Percentiles rank a stretch among this genome's conserved stretches.
Evolutionary conservation across 148 eudicot genomes (phyloP).

Genomic region (Bassia scoparia): DNA sequence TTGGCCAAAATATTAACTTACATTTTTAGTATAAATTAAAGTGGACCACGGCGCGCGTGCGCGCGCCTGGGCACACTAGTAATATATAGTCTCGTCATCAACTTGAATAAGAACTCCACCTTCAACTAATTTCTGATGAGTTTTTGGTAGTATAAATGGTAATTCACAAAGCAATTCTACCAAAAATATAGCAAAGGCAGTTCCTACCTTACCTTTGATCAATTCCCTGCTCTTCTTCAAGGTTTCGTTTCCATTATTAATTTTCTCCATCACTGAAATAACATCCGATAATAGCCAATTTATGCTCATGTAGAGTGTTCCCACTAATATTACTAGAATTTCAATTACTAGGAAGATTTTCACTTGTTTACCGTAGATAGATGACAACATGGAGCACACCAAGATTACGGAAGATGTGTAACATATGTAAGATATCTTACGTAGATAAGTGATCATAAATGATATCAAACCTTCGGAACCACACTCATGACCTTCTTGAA

Average conservation of each 20-base stretch:
- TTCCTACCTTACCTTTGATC: constrained; percentile 40
- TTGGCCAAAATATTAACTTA: too few species aligned
- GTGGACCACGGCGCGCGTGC: too few species aligned
- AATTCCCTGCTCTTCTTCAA: constrained; percentile 46
- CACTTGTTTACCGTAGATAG: neutral
- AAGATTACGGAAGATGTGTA: neutral
- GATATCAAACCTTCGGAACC: constrained; percentile 46
- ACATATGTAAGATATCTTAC: constrained; percentile 22
- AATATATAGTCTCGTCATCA: constrained; percentile 14
- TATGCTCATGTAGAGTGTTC: constrained; percentile 24
- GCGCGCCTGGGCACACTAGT: too few species aligned
- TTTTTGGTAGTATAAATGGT: neutral
- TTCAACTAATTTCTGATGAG: neutral
- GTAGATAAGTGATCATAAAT: constrained; percentile 35
- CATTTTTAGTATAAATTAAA: too few species aligned
- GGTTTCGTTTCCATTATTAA: constrained; percentile 35
- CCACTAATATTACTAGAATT: constrained; percentile 1
- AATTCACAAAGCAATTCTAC: constrained; percentile 12
- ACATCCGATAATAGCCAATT: constrained; percentile 45
- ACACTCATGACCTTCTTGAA: constrained; percentile 31
- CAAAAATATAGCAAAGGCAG: constrained; percentile 20
- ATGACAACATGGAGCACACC: neutral
- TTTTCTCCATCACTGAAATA: constrained; percentile 41
- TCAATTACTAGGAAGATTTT: neutral
- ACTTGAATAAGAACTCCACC: neutral